These are phyloP conservation scores for Marchantia polymorpha DNA, from an alignment of 225 moss, liverwort and hornwort genomes.

Conservation along the genomic window DNA sequence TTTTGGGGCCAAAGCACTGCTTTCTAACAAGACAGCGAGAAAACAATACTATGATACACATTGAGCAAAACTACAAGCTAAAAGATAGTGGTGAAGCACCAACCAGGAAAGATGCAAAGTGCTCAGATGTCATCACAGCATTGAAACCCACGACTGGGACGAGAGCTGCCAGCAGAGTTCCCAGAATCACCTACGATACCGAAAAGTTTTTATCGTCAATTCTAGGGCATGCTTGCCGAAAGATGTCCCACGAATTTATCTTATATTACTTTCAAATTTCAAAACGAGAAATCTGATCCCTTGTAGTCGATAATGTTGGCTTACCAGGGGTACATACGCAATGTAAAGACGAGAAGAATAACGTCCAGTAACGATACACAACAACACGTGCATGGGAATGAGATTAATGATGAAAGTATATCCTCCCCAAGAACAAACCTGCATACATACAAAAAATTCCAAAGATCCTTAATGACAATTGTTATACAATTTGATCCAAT, in stretches of 20 bases:
- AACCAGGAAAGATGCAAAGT: slow-evolving; percentile 97
- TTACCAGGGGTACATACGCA: slow-evolving; percentile 93
- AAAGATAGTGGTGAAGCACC: slow-evolving; percentile 24
- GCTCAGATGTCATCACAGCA: slow-evolving; percentile 99
- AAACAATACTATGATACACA: no score
- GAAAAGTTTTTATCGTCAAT: background rate
- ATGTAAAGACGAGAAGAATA: slow-evolving; percentile 95
- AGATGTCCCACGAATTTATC: background rate
- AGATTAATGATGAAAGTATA: slow-evolving; percentile 99
- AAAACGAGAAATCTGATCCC: background rate
- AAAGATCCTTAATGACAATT: background rate
- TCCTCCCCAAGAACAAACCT: slow-evolving; percentile 99
- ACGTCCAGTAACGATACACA: slow-evolving; percentile 88
- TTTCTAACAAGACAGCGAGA: no score
- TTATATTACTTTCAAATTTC: background rate
- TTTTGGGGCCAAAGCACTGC: no score
- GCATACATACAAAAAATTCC: slow-evolving; percentile 10
- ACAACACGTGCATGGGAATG: slow-evolving; percentile 92
- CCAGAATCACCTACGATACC: slow-evolving; percentile 67
- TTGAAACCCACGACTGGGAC: slow-evolving; percentile 99
- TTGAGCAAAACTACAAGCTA: background rate
- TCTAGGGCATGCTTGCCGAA: background rate
- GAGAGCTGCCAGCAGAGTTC: slow-evolving; percentile 91
- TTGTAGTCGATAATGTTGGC: background rate
- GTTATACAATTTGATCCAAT: no score